Evolutionary conservation across 2,329 filamentous ascomycete species (phyloP), one percentile per base, ranked within the genome.

Genomic region (Cercospora sojina): DNA sequence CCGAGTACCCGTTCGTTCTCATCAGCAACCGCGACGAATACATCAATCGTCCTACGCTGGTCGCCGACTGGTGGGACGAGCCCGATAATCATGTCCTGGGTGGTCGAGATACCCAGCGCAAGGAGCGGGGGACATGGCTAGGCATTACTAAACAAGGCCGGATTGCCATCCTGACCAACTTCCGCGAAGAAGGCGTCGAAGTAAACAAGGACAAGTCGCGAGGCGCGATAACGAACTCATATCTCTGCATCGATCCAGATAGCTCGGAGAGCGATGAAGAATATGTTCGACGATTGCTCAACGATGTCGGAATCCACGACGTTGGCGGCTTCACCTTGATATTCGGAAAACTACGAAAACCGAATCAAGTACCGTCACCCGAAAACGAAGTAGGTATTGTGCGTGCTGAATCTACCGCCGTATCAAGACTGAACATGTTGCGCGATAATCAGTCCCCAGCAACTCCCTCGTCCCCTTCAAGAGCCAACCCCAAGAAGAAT

Each of bases 261-360:
- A 73, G 73, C 53, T 65, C 74, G 13, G 79, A 83, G 64, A 76
- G 76, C 2, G 82, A 85, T 0, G 80, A 82, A 31, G 77, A 82
- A 2, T 88, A 87, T 67, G 85, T 86, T 2, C 78, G 81, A 68
- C 75, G 81, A 13, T 81, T 89, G 71, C 82, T 89, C 31, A 80
- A 84, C 53, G 82, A 83, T 41, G 82, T 84, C 2, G 81, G 82
- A 5, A 82, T 86, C 7, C 80, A 84, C 67, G 83, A 86, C 66
- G 86, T 88, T 0, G 87, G 87, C 1, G 87, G 87, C 0, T 89
- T 89, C 74, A 88, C 85, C 67, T 77, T 90, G 7, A 80, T 87
- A 2, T 89, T 87, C 74, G 87, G 87, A 0, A 78, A 82, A 61
- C 74, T 87, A 27, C 16, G 31, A 57, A 53, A n/a, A 49, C 66